Conservation (phyloP, 2,329 filamentous ascomycete genomes). For the Hysterium pulicare region DNA sequence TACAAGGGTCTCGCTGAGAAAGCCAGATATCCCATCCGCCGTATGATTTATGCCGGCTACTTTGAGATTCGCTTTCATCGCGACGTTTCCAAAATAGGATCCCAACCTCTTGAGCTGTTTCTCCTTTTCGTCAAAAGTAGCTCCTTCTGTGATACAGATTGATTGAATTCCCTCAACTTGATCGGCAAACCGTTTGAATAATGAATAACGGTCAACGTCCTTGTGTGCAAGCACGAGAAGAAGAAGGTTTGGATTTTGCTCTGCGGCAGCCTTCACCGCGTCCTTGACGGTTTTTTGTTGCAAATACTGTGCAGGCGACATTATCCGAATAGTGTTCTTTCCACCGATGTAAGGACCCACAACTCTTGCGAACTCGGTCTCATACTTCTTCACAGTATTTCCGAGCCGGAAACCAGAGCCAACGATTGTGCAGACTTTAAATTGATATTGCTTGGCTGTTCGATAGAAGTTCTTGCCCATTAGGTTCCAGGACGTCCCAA, state of each 20-base stretch:
- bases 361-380: no score
- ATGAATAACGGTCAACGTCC: conserved; percentile 3
- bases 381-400: no score
- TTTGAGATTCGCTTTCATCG: conserved; percentile 30
- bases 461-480: background rate
- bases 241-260: background rate
- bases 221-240: conserved; percentile 2
- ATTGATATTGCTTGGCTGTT: background rate
- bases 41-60: conserved; percentile 19
- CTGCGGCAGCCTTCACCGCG: background rate
- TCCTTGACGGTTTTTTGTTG: no score
- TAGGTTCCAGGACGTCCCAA: no score
- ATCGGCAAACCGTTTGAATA: conserved; percentile 16
- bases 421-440: background rate
- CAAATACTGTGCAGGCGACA: background rate
- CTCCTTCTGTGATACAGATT: background rate
- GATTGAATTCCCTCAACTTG: conserved; percentile 14
- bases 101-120: background rate
- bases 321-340: background rate
- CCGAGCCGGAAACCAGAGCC: no score
- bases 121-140: background rate
- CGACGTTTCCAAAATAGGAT: conserved; percentile 16
- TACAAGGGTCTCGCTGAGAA: conserved; percentile 31
- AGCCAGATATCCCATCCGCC: conserved; percentile 2
- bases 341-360: no score